Percentiles rank a stretch among this genome's conserved stretches.
phyloP scores from a whole-genome alignment of 768 basidiomycete species.

The Mycena galericulata region DNA sequence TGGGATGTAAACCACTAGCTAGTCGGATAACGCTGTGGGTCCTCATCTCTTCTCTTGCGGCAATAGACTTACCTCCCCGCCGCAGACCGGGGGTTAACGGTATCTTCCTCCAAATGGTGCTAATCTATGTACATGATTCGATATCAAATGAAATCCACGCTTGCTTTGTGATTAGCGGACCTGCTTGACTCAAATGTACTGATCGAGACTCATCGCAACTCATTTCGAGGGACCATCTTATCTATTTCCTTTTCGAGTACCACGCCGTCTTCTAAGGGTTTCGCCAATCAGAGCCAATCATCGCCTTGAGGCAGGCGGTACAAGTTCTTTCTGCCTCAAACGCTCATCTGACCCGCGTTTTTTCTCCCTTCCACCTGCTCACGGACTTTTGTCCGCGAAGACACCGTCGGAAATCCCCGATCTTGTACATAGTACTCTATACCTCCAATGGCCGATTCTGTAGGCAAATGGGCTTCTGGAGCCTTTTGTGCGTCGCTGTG shows the following conservation, averaged over 20 bases:
- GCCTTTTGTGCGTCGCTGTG: constrained; percentile 50
- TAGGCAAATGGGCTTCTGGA: constrained; percentile 59
- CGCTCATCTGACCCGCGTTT: constrained; percentile 11
- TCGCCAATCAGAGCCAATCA: constrained; percentile 28
- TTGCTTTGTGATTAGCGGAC: not conserved
- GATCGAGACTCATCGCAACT: not conserved
- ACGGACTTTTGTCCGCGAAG: not conserved
- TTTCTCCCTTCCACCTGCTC: constrained; percentile 1
- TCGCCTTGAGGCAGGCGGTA: constrained; percentile 15
- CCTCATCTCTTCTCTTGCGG: not conserved
- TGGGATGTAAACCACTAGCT: constrained; percentile 4
- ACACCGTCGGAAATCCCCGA: not conserved
- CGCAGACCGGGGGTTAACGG: not conserved
- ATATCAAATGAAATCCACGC: constrained; percentile 24
- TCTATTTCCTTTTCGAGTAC: not conserved
- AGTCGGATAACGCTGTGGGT: constrained; percentile 19
- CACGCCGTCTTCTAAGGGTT: not conserved
- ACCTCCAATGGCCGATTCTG: constrained; percentile 41
- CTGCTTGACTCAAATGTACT: constrained; percentile 11
- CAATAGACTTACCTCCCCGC: not conserved
- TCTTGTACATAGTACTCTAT: constrained; percentile 21
- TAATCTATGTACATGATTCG: constrained; percentile 25
- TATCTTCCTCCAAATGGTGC: not conserved
- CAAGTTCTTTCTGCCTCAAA: constrained; percentile 4
- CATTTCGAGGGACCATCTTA: not conserved